phyloP scores from a whole-genome alignment of 306 rosid genomes.

The Herpetospermum pedunculosum region DNA sequence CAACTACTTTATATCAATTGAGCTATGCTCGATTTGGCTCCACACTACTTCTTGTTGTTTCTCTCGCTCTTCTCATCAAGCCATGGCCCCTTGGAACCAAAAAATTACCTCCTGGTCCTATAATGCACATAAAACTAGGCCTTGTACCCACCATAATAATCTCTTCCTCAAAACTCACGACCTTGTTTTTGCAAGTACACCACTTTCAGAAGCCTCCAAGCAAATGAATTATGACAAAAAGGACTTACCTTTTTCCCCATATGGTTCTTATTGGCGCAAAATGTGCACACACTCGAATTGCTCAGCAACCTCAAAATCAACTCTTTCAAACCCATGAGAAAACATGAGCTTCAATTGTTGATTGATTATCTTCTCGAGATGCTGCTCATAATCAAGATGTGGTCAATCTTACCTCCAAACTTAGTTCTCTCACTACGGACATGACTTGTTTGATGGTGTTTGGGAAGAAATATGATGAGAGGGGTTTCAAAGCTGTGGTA shows the following conservation, averaged over 20 bases:
- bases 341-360: constrained; percentile 31
- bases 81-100: constrained; percentile 19
- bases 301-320: constrained; percentile 35
- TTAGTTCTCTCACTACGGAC: constrained; percentile 18
- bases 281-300: constrained; percentile 42
- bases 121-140: constrained; percentile 43
- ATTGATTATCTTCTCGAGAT: constrained; percentile 18
- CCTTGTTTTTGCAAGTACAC: constrained; percentile 48
- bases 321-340: constrained; percentile 40
- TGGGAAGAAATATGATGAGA: constrained; percentile 49
- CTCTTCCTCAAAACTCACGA: constrained; percentile 63
- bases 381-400: constrained; percentile 14
- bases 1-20: too few relatives aligned
- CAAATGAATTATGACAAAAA: constrained; percentile 32
- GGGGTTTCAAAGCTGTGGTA: constrained; percentile 34
- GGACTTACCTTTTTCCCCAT: constrained; percentile 21
- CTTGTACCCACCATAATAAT: constrained; percentile 39
- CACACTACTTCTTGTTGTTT: constrained; percentile 14
- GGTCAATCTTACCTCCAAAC: constrained; percentile 38
- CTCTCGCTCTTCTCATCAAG: constrained; percentile 19
- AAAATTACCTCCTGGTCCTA: constrained; percentile 55
- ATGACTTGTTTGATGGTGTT: constrained; percentile 44
- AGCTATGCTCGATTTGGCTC: too few relatives aligned
- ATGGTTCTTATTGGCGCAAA: constrained; percentile 69
- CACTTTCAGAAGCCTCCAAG: constrained; percentile 26